phyloP scores from a whole-genome alignment of 805 yeast genomes.

The Yarrowia sp. region DNA sequence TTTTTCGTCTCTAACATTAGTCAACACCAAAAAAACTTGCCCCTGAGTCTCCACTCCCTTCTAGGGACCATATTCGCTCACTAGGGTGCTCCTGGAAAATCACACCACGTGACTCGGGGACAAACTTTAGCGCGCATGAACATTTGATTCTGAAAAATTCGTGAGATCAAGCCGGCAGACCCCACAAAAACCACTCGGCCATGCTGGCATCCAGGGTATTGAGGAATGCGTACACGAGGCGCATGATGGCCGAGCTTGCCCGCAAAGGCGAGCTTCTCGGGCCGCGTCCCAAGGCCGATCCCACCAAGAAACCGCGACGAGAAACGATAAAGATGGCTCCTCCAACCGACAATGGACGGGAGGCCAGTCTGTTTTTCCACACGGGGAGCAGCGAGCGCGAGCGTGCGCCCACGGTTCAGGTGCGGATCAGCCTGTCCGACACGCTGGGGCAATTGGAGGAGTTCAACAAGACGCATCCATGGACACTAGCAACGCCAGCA shows the following conservation, averaged over 20 bases:
- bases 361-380: conserved; percentile 4
- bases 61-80: no score
- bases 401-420: background rate
- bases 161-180: conserved; percentile 8
- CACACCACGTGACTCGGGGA: background rate
- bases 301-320: background rate
- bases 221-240: conserved; percentile 22
- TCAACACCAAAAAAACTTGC: no score
- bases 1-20: background rate
- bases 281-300: conserved; percentile 1
- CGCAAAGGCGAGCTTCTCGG: conserved; percentile 18
- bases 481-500: no score
- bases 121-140: conserved; percentile 9
- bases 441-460: background rate
- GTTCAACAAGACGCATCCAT: background rate
- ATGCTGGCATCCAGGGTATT: conserved; percentile 19
- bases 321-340: conserved; percentile 11
- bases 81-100: no score
- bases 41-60: background rate
- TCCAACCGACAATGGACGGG: background rate
- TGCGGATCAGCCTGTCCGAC: background rate
- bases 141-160: background rate
- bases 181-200: background rate
- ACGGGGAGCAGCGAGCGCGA: background rate
- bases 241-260: conserved; percentile 23